Evolutionary conservation across 2,329 filamentous ascomycete genomes (phyloP), one percentile per base, ranked within the genome.

Genomic region (Diaporthe destruens): DNA sequence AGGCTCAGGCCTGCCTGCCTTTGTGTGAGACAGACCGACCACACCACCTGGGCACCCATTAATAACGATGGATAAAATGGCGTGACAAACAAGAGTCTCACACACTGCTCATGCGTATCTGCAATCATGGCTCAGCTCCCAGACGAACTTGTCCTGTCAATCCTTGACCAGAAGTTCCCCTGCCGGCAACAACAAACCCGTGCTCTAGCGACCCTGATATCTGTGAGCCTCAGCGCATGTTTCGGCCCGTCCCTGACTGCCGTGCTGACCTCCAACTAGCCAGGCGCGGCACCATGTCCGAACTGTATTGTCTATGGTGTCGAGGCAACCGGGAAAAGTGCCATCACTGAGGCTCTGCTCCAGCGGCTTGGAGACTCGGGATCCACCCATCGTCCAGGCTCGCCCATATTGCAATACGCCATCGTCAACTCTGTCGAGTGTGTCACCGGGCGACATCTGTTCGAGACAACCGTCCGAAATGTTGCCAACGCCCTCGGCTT

Each of bases 281-380:
- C 90, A 29, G 82, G 84, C 59, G 86, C 91, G n/a, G 91, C 93
- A 39, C 91, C 90, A 71, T 93, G 93, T 71, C 86, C 90, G 14
- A 93, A 93, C 74, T 81, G 98, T 14, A 90, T 98, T 29, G 82
- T 97, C 63, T 91, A 98, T 81, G 96, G 96, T 66, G 90, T 95
- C 39, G 91, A 95, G 78, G 92, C 94, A 2, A 97, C 95, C 0
- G 96, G 95, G 53, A 98, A 98, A 84, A 94, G 91, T 42, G 89
- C 89, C 61, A 87, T 98, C 66, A 86, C 92, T 4, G 85, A 86
- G 71, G 86, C 87, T 3, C 87, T 94, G 20, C 87, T 97, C 2
- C 79, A 87, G 36, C 78, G 80, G 0, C 83, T 88, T 16, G 78
- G 76, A n/a, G 69, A 76, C 20, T 18, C 74, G 18, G 61, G 23